These are phyloP conservation scores for Citrus glauca DNA, from an alignment of 345 rosid genomes.

Conservation along the genomic window DNA sequence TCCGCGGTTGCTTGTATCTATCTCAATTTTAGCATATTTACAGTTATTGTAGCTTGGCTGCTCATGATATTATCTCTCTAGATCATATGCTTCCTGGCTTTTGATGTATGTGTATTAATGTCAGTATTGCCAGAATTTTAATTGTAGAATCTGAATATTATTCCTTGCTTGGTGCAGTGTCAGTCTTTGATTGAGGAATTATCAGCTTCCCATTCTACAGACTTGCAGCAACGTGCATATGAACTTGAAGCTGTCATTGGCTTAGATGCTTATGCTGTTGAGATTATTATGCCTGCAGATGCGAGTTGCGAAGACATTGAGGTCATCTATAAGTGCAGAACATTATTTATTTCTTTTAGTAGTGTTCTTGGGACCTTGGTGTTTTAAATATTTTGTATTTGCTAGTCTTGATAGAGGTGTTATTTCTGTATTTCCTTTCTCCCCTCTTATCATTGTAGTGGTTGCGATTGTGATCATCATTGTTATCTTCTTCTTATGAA, in stretches of 20 bases:
- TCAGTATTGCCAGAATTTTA: background rate
- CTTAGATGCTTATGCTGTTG: conserved; percentile 66
- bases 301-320: conserved; percentile 97
- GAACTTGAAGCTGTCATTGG: conserved; percentile 78
- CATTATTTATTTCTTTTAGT: background rate
- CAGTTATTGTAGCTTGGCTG: background rate
- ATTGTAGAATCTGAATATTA: background rate
- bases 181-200: conserved; percentile 87
- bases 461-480: background rate
- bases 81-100: background rate
- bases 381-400: background rate
- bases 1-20: background rate
- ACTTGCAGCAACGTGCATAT: conserved; percentile 97
- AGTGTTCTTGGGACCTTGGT: background rate
- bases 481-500: background rate
- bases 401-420: background rate
- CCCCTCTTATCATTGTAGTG: background rate
- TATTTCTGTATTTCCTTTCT: background rate
- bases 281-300: conserved; percentile 70
- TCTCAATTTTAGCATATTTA: background rate
- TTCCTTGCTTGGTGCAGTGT: conserved; percentile 52
- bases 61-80: background rate
- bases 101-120: background rate
- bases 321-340: conserved; percentile 35
- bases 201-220: conserved; percentile 92